phyloP scores from a whole-genome alignment of 768 basidiomycete species.

The Baorangia bicolor region DNA sequence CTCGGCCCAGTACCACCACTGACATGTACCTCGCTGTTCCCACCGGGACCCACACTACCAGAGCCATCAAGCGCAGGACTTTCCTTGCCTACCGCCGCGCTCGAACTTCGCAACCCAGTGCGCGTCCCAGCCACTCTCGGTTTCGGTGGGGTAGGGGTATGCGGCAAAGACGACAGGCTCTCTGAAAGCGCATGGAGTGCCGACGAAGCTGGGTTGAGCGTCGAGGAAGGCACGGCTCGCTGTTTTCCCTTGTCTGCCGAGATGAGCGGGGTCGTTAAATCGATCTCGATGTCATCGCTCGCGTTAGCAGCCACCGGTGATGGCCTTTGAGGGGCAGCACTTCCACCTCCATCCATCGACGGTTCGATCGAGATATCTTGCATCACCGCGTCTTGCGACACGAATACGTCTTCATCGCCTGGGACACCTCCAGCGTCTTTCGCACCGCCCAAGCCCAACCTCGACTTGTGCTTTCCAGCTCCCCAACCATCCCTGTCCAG shows the following conservation, averaged over 20 bases:
- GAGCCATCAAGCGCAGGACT: conserved; percentile 33
- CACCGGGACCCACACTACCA: conserved; percentile 30
- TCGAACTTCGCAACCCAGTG: conserved; percentile 46
- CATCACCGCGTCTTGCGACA: conserved; percentile 7
- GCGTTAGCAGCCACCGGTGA: conserved; percentile 2
- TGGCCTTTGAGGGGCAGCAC: conserved; percentile 14
- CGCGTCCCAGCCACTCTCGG: conserved; percentile 46
- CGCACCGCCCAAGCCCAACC: background rate
- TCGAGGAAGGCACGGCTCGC: conserved; percentile 13
- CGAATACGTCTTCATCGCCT: conserved; percentile 9
- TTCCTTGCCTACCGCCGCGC: conserved; percentile 24
- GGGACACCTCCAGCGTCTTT: background rate
- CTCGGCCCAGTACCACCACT: conserved; percentile 19
- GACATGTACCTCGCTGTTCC: conserved; percentile 18
- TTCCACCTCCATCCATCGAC: conserved; percentile 1
- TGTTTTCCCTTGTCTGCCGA: conserved; percentile 26
- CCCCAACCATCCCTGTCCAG: background rate
- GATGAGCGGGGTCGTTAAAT: conserved; percentile 15
- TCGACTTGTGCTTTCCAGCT: background rate
- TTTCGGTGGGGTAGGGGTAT: conserved; percentile 35
- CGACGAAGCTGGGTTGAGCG: conserved; percentile 31
- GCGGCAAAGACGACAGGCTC: conserved; percentile 53
- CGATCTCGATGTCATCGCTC: conserved; percentile 4
- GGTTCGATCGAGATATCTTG: conserved; percentile 7
- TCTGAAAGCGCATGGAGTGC: conserved; percentile 62